Conservation (phyloP, 495 filamentous ascomycete genomes). For the Trichoderma gamsii region DNA sequence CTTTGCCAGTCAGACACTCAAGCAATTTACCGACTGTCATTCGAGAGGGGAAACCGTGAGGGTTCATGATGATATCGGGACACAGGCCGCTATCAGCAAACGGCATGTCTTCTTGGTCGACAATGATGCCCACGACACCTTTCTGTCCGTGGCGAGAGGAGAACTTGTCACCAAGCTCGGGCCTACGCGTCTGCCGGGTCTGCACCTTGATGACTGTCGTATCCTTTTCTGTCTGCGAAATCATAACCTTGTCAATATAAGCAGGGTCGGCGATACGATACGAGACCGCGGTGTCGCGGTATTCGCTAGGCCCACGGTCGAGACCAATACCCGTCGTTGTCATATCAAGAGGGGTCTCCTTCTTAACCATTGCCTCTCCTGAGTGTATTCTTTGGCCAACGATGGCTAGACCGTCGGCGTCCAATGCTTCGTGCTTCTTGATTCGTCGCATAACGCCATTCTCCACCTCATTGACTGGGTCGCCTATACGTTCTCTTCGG, state of each 20-base stretch:
- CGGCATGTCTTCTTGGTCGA: constrained; percentile 92
- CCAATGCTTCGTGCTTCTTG: constrained; percentile 66
- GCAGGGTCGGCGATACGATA: constrained; percentile 79
- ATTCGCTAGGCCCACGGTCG: constrained; percentile 55
- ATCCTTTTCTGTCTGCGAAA: constrained; percentile 78
- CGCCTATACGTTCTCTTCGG: constrained; percentile 64
- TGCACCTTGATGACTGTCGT: constrained; percentile 81
- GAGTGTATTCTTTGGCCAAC: constrained; percentile 68
- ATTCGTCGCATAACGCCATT: constrained; percentile 46
- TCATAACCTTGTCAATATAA: constrained; percentile 91
- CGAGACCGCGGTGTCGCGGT: constrained; percentile 62
- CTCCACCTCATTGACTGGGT: constrained; percentile 52
- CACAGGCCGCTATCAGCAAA: constrained; percentile 86
- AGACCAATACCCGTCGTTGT: constrained; percentile 56
- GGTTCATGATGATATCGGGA: constrained; percentile 99
- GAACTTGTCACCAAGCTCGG: constrained; percentile 96
- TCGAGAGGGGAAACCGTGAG: constrained; percentile 97
- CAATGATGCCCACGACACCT: constrained; percentile 93
- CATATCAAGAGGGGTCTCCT: constrained; percentile 70
- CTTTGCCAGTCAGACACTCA: constrained; percentile 91
- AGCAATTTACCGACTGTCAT: constrained; percentile 99
- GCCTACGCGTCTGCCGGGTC: constrained; percentile 84
- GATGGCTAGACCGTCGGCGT: constrained; percentile 72
- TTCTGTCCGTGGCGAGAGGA: constrained; percentile 99
- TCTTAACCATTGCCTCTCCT: constrained; percentile 83